Evolutionary conservation across 1,284 basidiomycete species (phyloP).

Genomic region (Entoloma clypeatum): DNA sequence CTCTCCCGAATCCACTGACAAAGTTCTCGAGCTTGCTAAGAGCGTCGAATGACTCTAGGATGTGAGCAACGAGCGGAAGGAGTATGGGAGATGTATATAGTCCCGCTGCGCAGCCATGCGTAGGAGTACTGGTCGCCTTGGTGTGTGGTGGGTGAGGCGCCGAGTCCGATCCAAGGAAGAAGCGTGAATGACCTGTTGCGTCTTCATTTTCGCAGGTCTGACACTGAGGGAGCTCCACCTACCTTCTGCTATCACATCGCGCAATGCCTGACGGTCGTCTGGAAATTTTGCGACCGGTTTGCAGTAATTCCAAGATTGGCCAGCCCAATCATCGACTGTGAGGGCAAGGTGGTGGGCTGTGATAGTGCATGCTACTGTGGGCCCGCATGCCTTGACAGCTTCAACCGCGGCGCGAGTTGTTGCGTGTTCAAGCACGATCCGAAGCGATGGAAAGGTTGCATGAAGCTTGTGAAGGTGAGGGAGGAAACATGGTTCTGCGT

Average conservation of each 20-base stretch:
- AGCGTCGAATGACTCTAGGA: conserved; percentile 85
- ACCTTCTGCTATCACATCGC: conserved; percentile 80
- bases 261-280: conserved; percentile 84
- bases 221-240: conserved; percentile 17
- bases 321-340: conserved; percentile 97
- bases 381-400: conserved; percentile 78
- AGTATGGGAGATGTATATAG: conserved; percentile 91
- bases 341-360: conserved; percentile 95
- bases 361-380: conserved; percentile 94
- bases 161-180: conserved; percentile 97
- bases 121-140: conserved; percentile 76
- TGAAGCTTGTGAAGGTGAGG: conserved; percentile 87
- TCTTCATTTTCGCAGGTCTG: too few relatives aligned
- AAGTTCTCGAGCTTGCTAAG: conserved; percentile 79
- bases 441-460: conserved; percentile 81
- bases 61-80: conserved; percentile 81
- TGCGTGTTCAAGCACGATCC: conserved; percentile 99
- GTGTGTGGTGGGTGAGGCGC: conserved; percentile 86
- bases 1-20: conserved; percentile 72
- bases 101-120: conserved; percentile 85
- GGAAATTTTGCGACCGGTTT: conserved; percentile 98
- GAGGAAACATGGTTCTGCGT: conserved; percentile 90
- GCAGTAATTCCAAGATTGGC: conserved; percentile 95
- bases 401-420: conserved; percentile 96
- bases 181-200: conserved; percentile 81